phyloP scores from a whole-genome alignment of 75 land plant species.

The Sequoiadendron giganteum region DNA sequence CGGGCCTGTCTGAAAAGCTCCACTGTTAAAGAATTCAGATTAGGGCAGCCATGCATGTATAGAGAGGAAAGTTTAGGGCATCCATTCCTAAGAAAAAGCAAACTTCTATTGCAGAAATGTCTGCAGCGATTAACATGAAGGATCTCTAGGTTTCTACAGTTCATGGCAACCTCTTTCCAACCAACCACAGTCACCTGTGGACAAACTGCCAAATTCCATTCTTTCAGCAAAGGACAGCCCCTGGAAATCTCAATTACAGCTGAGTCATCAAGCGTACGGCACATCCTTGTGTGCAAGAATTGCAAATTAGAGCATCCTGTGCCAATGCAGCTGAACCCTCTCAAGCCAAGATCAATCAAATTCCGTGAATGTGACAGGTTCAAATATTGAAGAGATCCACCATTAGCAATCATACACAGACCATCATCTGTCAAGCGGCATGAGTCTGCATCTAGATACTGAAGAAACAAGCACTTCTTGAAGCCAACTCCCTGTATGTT shows the following conservation, averaged over 20 bases:
- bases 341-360: conserved; percentile 1
- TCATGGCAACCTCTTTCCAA: conserved; percentile 41
- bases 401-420: conserved; percentile 28
- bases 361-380: conserved; percentile 26
- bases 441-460: conserved; percentile 47
- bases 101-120: conserved; percentile 37
- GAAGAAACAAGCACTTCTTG: conserved; percentile 22
- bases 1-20: conserved; percentile 38
- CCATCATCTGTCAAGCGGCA: conserved; percentile 51
- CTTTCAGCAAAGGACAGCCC: conserved; percentile 52
- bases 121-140: conserved; percentile 63
- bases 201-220: conserved; percentile 58
- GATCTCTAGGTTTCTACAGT: conserved; percentile 39
- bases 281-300: conserved; percentile 34
- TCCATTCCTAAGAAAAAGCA: conserved; percentile 42
- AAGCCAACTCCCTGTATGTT: conserved; percentile 44
- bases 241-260: conserved; percentile 43
- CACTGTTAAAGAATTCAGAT: conserved; percentile 12
- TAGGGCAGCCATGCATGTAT: conserved; percentile 29
- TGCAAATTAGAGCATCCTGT: conserved; percentile 23
- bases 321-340: conserved; percentile 32
- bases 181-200: conserved; percentile 42
- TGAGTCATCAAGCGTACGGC: conserved; percentile 36
- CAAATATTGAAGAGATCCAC: conserved; percentile 47
- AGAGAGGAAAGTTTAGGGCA: conserved; percentile 30